Base-by-base conservation (phyloP, 768 basidiomycete genomes). In the Jaapia argillacea region DNA sequence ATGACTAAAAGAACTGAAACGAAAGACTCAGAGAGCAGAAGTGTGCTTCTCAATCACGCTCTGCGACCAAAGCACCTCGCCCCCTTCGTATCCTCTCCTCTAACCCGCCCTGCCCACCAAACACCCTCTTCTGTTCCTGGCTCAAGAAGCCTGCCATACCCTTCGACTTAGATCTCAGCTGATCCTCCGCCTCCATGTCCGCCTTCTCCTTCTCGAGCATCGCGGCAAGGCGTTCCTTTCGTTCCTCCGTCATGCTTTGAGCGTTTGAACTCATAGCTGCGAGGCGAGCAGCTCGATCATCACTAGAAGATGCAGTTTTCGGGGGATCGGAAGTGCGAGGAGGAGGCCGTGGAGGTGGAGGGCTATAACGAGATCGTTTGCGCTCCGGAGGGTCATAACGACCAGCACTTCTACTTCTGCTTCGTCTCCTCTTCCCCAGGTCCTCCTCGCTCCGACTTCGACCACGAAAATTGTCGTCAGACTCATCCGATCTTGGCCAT, bases 251-350 rank as follows among this genome's bases (percentile, higher is more conserved):
- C 66, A 90, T 70, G 5, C 61, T 59, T n/a, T 67, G 59, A 1
- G 94, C 94, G 46, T 82, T 77, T 2, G 72, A 63, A 20, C 81
- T 64, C 94, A 98, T 98, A 4, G 90, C 85, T 0, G 89, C 93
- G 23, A 98, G 68, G n/a, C 87, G 81, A 22, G 86, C 85, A 3
- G 81, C 80, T 25, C 92, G 82, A 23, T 81, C 83, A 1, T 72
- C 68, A 5, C 62, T 57, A 41, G 52, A 46, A 40, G 58, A 52
- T 25, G 55, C 41, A 24, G 45, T 23, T 10, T 7, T 38, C 20
- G 21, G 52, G 51, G 16, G 42, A 36, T 49, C 56, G 43, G 46
- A 38, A 21, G 54, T 52, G 23, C 53, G 57, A n/a, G n/a, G n/a
- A 40, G 57, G 45, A 5, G 49, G 51, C 16, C 47, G 39, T 36